Conservation (phyloP, 2,329 filamentous ascomycete species). For the Fusarium nelsonii region DNA sequence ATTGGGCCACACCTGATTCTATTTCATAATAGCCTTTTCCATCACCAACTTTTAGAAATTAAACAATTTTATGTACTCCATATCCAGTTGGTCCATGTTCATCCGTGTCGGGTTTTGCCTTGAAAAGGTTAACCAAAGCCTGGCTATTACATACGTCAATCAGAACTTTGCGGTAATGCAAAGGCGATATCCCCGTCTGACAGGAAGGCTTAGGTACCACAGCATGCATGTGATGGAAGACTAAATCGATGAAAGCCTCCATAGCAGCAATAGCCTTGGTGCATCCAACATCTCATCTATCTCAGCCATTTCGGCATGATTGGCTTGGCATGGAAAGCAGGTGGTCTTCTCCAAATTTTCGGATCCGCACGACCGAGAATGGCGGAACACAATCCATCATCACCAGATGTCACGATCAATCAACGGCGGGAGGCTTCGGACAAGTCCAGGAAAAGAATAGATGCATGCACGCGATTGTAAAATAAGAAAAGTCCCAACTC, state of each 20-base stretch:
- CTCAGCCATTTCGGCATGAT: neutral
- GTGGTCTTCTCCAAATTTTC: neutral
- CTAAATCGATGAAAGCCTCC: too few relatives aligned
- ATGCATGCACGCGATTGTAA: neutral
- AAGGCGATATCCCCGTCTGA: neutral
- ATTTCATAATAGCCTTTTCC: neutral
- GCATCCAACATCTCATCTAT: neutral
- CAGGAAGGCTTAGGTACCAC: too few relatives aligned
- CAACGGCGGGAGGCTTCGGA: neutral
- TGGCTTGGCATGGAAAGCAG: neutral
- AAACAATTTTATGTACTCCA: neutral
- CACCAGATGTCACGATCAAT: neutral
- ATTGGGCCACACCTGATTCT: neutral
- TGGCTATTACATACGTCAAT: too few relatives aligned
- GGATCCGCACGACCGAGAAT: neutral
- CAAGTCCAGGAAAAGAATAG: neutral
- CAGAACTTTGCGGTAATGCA: neutral
- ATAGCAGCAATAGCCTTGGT: neutral
- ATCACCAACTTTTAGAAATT: neutral
- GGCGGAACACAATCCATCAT: neutral
- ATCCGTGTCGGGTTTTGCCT: too few relatives aligned
- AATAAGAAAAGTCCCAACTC: neutral
- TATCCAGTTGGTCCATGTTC: too few relatives aligned
- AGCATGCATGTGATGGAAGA: too few relatives aligned
- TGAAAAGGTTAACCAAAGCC: too few relatives aligned